phyloP scores from a whole-genome alignment of 2,329 filamentous ascomycete genomes.

The Curvularia sp. region DNA sequence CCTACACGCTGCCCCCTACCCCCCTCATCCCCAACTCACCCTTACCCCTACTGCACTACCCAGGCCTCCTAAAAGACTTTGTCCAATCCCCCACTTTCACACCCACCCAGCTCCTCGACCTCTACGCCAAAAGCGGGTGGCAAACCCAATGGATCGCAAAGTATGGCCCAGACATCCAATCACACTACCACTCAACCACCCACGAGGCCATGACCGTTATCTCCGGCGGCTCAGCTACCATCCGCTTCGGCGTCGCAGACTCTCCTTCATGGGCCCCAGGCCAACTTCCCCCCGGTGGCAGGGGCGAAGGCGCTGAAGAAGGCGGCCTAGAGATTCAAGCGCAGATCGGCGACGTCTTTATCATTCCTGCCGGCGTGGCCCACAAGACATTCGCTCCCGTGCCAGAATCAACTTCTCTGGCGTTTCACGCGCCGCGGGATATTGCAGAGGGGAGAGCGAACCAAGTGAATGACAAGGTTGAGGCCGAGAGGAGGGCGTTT shows the following conservation, averaged over 20 bases:
- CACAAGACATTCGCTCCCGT: constrained; percentile 61
- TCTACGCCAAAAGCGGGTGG: constrained; percentile 61
- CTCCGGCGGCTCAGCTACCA: constrained; percentile 58
- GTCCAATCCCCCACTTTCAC: constrained; percentile 33
- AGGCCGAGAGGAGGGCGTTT: constrained; percentile 44
- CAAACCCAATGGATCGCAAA: constrained; percentile 63
- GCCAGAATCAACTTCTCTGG: constrained; percentile 48
- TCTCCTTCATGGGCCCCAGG: constrained; percentile 29
- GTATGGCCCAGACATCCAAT: constrained; percentile 62
- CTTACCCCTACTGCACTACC: constrained; percentile 62
- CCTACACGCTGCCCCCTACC: constrained; percentile 36
- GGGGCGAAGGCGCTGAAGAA: constrained; percentile 54
- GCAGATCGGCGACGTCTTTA: constrained; percentile 63
- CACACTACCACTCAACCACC: constrained; percentile 62
- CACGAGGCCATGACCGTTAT: constrained; percentile 67
- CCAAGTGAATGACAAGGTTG: constrained; percentile 30
- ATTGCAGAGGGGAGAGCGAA: constrained; percentile 23
- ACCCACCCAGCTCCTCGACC: constrained; percentile 50
- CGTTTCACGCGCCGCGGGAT: constrained; percentile 56
- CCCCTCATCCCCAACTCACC: constrained; percentile 52
- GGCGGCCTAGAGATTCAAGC: constrained; percentile 60
- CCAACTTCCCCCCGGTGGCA: constrained; percentile 46
- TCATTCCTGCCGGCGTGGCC: constrained; percentile 63
- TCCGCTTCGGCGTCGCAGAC: constrained; percentile 64
- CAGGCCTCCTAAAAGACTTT: constrained; percentile 48